Evolutionary conservation across 257 asterid genomes (phyloP).

Genomic region (Nemophila menziesii): DNA sequence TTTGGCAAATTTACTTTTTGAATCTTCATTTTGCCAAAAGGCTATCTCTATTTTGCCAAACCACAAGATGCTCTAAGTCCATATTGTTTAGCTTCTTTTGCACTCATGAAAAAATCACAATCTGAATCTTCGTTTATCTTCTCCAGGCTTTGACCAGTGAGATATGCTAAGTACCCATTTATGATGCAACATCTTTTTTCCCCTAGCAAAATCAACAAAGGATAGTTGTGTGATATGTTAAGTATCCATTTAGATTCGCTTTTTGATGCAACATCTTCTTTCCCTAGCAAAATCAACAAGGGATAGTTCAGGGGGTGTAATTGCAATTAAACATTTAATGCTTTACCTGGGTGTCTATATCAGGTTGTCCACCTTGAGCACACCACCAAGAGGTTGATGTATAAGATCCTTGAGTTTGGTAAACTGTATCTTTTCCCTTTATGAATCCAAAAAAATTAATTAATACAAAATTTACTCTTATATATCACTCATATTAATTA

Average conservation of each 20-base stretch:
- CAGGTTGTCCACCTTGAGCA: conserved; percentile 75
- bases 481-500: too few species aligned
- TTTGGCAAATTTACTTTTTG: too few species aligned
- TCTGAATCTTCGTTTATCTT: conserved; percentile 88
- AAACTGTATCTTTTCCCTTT: conserved; percentile 73
- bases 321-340: not conserved
- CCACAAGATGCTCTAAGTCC: too few species aligned
- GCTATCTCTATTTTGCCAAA: too few species aligned
- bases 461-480: not conserved
- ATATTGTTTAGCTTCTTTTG: conserved; percentile 89
- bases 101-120: conserved; percentile 94
- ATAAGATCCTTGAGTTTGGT: conserved; percentile 72
- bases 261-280: too few species aligned
- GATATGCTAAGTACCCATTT: conserved; percentile 79
- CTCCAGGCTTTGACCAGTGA: conserved; percentile 89
- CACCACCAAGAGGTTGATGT: conserved; percentile 92
- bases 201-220: too few species aligned
- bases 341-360: conserved; percentile 64
- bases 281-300: too few species aligned
- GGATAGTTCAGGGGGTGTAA: too few species aligned
- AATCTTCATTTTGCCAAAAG: too few species aligned
- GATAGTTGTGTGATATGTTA: too few species aligned
- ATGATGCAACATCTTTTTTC: conserved; percentile 97
- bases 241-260: too few species aligned
- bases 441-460: conserved; percentile 1